Conservation (phyloP, 2,329 filamentous ascomycete genomes). For the Fusarium dimerum region DNA sequence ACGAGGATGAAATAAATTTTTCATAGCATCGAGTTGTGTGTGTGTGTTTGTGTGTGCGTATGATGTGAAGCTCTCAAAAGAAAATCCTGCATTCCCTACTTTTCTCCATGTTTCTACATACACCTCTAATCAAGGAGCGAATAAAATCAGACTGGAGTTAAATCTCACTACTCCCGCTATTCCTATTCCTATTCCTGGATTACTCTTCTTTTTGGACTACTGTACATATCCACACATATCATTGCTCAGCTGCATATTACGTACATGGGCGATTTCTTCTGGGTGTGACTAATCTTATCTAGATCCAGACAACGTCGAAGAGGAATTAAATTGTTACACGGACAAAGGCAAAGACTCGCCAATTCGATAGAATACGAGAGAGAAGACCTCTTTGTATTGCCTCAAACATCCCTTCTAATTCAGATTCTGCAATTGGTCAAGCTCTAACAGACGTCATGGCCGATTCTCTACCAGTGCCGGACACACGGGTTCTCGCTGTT, state of each 20-base stretch:
- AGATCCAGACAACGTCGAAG: not conserved
- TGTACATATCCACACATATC: not conserved
- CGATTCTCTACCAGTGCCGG: slow-evolving; percentile 43
- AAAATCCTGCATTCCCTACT: not conserved
- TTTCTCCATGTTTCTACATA: not conserved
- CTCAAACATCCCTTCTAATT: no score
- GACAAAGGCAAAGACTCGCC: no score
- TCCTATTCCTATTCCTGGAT: not conserved
- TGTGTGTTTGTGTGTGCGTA: no score
- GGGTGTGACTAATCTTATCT: not conserved
- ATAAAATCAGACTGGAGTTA: no score
- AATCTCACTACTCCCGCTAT: no score
- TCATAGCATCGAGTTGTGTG: not conserved
- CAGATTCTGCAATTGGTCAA: no score
- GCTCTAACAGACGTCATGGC: slow-evolving; percentile 17
- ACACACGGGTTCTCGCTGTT: slow-evolving; percentile 76
- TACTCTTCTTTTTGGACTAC: not conserved
- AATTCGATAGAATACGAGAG: no score
- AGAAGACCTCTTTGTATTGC: no score
- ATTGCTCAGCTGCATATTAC: not conserved
- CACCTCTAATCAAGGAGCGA: not conserved
- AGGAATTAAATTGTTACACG: not conserved
- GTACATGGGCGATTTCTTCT: not conserved
- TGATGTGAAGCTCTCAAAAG: no score
- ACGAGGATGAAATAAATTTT: not conserved